A percentile compares a stretch with the other conserved stretches of the same genome.
These are phyloP conservation scores for Colletotrichum somersetense DNA, from an alignment of 2,329 filamentous ascomycete species.

Conservation along the genomic window DNA sequence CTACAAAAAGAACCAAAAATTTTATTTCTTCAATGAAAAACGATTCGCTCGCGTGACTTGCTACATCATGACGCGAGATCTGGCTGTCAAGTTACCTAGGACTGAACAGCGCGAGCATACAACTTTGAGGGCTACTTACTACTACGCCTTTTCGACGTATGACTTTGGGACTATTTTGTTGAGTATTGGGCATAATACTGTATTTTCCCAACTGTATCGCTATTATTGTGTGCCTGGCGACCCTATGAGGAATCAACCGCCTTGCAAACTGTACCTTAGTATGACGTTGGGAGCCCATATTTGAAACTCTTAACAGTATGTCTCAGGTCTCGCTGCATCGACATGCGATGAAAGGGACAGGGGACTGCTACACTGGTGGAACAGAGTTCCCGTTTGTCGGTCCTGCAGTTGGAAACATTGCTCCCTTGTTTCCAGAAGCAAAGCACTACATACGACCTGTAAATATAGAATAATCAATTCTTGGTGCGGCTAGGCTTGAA, in stretches of 20 bases:
- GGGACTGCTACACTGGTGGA: not conserved
- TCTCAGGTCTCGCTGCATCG: not conserved
- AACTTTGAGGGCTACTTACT: not conserved
- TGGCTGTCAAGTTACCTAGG: not conserved
- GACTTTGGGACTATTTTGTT: too few relatives aligned
- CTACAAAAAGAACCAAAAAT: not conserved
- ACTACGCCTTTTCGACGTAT: not conserved
- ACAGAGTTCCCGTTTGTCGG: not conserved
- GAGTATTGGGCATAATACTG: too few relatives aligned
- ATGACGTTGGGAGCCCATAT: not conserved
- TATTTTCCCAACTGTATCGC: too few relatives aligned
- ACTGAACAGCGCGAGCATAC: not conserved
- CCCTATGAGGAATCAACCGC: too few relatives aligned
- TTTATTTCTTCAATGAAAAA: too few relatives aligned
- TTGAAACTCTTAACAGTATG: not conserved
- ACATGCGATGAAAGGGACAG: not conserved
- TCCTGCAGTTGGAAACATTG: not conserved
- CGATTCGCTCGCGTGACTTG: not conserved
- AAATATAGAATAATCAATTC: not conserved
- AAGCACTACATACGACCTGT: not conserved
- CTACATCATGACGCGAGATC: too few relatives aligned
- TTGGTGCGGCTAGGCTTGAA: not conserved
- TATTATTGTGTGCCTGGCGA: too few relatives aligned
- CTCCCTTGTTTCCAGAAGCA: not conserved
- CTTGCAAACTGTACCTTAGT: too few relatives aligned